phyloP scores from a whole-genome alignment of 805 yeast genomes.

The Torulaspora quercuum region DNA sequence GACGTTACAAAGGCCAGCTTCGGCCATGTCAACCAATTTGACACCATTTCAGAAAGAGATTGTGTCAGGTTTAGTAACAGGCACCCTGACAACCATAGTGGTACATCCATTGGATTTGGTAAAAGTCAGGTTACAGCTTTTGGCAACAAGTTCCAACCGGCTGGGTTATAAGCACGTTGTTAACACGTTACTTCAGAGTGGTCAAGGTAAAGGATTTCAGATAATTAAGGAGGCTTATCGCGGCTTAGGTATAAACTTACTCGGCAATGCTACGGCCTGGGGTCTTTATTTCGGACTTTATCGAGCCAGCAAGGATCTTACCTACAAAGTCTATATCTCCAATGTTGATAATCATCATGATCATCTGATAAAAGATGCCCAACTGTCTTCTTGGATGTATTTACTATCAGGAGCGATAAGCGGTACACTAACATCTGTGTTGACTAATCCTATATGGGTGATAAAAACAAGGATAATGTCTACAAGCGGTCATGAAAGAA shows the following conservation, averaged over 20 bases:
- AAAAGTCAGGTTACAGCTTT: slow-evolving; percentile 78
- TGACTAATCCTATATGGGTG: slow-evolving; percentile 96
- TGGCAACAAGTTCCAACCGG: slow-evolving; percentile 28
- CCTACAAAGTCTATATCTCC: slow-evolving; percentile 21
- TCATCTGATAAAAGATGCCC: slow-evolving; percentile 15
- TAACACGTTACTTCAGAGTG: slow-evolving; percentile 23
- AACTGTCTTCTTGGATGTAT: slow-evolving; percentile 42
- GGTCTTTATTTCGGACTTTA: slow-evolving; percentile 79
- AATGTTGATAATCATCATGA: slow-evolving; percentile 7
- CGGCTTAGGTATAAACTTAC: slow-evolving; percentile 73
- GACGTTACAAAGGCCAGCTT: no score
- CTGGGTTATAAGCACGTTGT: slow-evolving; percentile 30
- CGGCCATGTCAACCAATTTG: slow-evolving; percentile 8
- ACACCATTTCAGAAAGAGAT: slow-evolving; percentile 48
- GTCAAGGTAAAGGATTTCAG: slow-evolving; percentile 6
- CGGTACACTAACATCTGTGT: slow-evolving; percentile 67
- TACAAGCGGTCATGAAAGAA: slow-evolving; percentile 26
- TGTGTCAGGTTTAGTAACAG: slow-evolving; percentile 75
- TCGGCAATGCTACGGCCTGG: slow-evolving; percentile 90
- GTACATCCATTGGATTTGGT: slow-evolving; percentile 89
- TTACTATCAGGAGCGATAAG: slow-evolving; percentile 59
- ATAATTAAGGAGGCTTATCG: slow-evolving; percentile 49
- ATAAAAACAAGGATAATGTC: slow-evolving; percentile 84
- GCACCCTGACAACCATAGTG: slow-evolving; percentile 69
- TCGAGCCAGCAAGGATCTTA: slow-evolving; percentile 51